Conservation (phyloP, 2,329 filamentous ascomycete genomes). For the Bipolaris zeicola region DNA sequence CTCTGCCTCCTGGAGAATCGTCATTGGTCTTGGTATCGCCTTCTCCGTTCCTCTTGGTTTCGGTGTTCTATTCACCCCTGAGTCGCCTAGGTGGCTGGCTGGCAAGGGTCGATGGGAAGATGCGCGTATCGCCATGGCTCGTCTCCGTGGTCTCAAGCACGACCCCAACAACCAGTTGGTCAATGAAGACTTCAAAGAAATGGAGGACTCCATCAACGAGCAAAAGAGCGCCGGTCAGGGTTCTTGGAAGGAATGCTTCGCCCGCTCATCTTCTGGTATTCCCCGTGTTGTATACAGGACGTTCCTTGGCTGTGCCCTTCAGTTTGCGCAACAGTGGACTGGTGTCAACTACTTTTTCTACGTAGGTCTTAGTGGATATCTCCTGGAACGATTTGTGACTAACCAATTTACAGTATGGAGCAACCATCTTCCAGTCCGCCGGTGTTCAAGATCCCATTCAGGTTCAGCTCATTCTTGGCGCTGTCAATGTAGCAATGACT, state of each 20-base stretch:
- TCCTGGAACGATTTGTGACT: conserved; percentile 45
- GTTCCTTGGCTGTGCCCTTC: conserved; percentile 36
- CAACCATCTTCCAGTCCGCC: conserved; percentile 69
- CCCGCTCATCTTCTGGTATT: conserved; percentile 45
- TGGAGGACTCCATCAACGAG: conserved; percentile 38
- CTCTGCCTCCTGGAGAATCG: conserved; percentile 44
- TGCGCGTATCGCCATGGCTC: conserved; percentile 58
- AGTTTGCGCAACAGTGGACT: conserved; percentile 45
- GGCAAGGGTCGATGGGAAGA: conserved; percentile 55
- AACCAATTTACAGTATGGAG: conserved; percentile 56
- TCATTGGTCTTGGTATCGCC: conserved; percentile 41
- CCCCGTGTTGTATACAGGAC: conserved; percentile 47
- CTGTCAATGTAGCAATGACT: conserved; percentile 71
- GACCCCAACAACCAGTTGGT: conserved; percentile 54
- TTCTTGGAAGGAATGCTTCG: conserved; percentile 41
- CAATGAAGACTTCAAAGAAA: conserved; percentile 58
- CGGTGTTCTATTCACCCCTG: conserved; percentile 39
- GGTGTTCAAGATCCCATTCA: conserved; percentile 68
- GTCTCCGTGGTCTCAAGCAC: conserved; percentile 59
- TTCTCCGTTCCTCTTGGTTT: conserved; percentile 41
- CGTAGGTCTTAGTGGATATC: conserved; percentile 9
- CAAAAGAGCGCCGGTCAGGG: conserved; percentile 37
- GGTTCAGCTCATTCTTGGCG: conserved; percentile 49
- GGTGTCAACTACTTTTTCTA: conserved; percentile 61
- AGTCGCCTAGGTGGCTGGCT: conserved; percentile 54